These are phyloP conservation scores for Lithocarpus polystachyus DNA, from an alignment of 306 rosid genomes.

Conservation along the genomic window DNA sequence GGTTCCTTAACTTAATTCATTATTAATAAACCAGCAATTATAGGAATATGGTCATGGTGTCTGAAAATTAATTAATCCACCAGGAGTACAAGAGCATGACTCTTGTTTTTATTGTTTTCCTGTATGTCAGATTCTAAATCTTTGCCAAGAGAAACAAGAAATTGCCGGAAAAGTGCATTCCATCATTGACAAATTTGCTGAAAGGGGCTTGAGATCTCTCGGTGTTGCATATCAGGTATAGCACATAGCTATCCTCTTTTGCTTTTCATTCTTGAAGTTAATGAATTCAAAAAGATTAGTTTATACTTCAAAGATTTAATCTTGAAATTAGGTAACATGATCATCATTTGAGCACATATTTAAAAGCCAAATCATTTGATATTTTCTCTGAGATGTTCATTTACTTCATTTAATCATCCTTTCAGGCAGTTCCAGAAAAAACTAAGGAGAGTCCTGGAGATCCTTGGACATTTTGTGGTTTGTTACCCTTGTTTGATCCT, in stretches of 20 bases:
- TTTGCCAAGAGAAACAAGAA: constrained; percentile 62
- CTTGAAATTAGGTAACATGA: background rate
- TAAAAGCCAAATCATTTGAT: background rate
- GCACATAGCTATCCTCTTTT: constrained; percentile 10
- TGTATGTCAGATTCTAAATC: constrained; percentile 56
- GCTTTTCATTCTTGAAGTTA: constrained; percentile 2
- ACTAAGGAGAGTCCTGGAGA: constrained; percentile 72
- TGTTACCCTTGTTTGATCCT: constrained; percentile 89
- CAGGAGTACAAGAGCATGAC: constrained; percentile 27
- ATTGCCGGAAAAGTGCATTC: constrained; percentile 66
- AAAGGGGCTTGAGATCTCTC: constrained; percentile 84
- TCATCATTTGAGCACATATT: constrained; percentile 8
- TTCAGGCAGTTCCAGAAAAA: constrained; percentile 74
- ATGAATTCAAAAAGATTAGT: constrained; percentile 3
- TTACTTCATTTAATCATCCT: constrained; percentile 4
- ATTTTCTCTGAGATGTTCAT: constrained; percentile 12
- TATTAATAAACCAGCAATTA: background rate
- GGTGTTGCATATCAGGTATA: constrained; percentile 78
- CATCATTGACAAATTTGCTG: constrained; percentile 84
- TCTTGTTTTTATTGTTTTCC: constrained; percentile 7
- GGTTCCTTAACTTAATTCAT: constrained; percentile 1
- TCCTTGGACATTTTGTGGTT: constrained; percentile 82
- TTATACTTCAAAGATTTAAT: constrained; percentile 13
- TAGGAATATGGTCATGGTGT: constrained; percentile 7
- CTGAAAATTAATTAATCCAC: background rate